Evolutionary conservation across 2,329 filamentous ascomycete genomes (phyloP).

Genomic region (Lithohypha guttulata): DNA sequence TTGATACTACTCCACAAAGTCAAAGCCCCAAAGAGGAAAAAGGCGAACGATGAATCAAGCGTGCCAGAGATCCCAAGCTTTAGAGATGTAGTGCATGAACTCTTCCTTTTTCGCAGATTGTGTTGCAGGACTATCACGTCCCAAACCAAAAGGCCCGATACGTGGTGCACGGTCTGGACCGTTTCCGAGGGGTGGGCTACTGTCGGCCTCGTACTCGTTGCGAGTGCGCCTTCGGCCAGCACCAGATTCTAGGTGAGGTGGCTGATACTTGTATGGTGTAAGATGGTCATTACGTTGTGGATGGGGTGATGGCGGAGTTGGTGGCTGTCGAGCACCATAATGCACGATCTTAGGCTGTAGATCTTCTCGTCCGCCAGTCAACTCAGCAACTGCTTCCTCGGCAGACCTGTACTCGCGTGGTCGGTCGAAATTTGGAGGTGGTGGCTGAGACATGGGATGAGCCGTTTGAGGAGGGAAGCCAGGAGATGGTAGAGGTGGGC

Average conservation of each 20-base stretch:
- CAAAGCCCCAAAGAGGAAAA: too few species aligned
- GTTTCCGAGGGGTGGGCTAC: conserved; percentile 70
- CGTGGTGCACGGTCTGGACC: conserved; percentile 49
- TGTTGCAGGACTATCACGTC: conserved; percentile 71
- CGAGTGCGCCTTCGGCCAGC: conserved; percentile 59
- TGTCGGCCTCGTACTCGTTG: conserved; percentile 83
- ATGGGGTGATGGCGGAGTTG: conserved; percentile 71
- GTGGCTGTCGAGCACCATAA: conserved; percentile 87
- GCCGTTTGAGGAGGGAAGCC: conserved; percentile 48
- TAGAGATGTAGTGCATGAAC: conserved; percentile 73
- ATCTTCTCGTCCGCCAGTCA: conserved; percentile 86
- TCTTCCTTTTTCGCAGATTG: conserved; percentile 82
- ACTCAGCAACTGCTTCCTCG: conserved; percentile 83
- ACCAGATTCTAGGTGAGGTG: conserved; percentile 20
- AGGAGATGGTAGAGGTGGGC: conserved; percentile 60
- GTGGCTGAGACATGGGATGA: conserved; percentile 33
- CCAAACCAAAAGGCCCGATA: conserved; percentile 63
- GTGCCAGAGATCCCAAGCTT: conserved; percentile 97
- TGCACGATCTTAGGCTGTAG: conserved; percentile 87
- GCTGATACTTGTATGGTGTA: conserved; percentile 34
- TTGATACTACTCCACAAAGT: too few species aligned
- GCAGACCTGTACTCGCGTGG: conserved; percentile 86
- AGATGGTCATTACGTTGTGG: conserved; percentile 32
- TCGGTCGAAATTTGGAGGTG: conserved; percentile 48
- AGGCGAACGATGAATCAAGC: too few species aligned